These are phyloP conservation scores for Leccinum imitatum DNA, from an alignment of 768 basidiomycete genomes.

Conservation along the genomic window DNA sequence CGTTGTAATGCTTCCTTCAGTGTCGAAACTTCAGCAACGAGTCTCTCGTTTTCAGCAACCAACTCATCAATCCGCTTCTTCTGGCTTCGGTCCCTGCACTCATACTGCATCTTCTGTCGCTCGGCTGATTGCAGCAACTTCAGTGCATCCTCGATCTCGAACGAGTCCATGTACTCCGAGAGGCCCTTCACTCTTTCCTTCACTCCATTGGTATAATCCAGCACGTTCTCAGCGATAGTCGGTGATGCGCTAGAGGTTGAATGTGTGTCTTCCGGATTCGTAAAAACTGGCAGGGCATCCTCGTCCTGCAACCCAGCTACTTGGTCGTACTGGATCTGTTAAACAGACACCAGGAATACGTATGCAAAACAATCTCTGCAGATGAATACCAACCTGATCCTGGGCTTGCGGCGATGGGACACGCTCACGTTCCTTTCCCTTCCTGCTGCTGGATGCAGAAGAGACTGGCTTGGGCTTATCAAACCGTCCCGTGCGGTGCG, in stretches of 20 bases:
- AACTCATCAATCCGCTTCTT: constrained; percentile 23
- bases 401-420: not conserved
- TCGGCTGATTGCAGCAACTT: constrained; percentile 16
- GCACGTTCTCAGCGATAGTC: constrained; percentile 26
- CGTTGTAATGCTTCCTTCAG: constrained; percentile 16
- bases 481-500: constrained; percentile 7
- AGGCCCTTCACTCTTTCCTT: constrained; percentile 25
- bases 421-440: constrained; percentile 29
- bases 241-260: constrained; percentile 20
- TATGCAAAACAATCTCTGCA: not conserved
- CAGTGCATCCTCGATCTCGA: constrained; percentile 20
- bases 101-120: constrained; percentile 25
- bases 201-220: constrained; percentile 25
- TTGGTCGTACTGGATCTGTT: not conserved
- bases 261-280: constrained; percentile 13
- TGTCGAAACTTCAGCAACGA: constrained; percentile 15
- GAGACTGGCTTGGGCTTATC: not conserved
- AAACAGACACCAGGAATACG: not conserved
- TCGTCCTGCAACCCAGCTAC: constrained; percentile 4
- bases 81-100: constrained; percentile 25
- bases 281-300: constrained; percentile 22
- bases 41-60: constrained; percentile 17
- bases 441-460: constrained; percentile 16
- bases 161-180: constrained; percentile 29
- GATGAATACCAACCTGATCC: constrained; percentile 17